These are phyloP conservation scores for Fraxinus baroniana DNA, from an alignment of 305 asterid species.

Conservation along the genomic window DNA sequence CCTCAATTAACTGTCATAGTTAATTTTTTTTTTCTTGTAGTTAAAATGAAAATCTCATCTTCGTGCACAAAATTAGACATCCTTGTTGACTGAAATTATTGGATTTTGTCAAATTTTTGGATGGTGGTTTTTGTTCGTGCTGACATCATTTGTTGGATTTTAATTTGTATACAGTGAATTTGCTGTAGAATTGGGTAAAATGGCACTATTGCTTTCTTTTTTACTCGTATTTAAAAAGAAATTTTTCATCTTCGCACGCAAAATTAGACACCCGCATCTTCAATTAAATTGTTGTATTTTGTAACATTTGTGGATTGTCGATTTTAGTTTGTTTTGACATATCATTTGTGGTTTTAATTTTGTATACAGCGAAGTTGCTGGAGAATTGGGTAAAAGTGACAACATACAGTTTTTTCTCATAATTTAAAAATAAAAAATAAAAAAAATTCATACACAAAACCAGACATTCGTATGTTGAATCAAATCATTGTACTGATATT, in stretches of 20 bases:
- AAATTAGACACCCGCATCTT: neutral
- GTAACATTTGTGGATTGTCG: neutral
- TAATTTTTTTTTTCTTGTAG: constrained; percentile 9
- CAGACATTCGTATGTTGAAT: neutral
- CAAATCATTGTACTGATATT: neutral
- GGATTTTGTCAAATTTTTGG: neutral
- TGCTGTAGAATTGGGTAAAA: neutral
- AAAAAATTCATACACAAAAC: neutral
- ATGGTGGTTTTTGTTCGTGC: neutral
- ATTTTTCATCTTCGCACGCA: neutral
- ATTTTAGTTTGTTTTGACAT: constrained; percentile 9
- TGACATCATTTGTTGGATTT: neutral
- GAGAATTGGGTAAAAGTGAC: constrained; percentile 65
- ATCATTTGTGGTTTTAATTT: neutral
- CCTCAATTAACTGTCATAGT: neutral
- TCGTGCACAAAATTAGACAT: neutral
- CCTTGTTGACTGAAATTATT: neutral
- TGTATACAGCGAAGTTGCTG: constrained; percentile 71
- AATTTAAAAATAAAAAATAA: neutral
- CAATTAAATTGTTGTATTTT: constrained; percentile 1
- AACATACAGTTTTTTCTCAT: constrained; percentile 36
- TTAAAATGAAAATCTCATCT: neutral
- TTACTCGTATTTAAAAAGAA: neutral
- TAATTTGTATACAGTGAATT: neutral
- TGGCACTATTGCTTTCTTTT: constrained; percentile 28